These are phyloP conservation scores for Zygnema circumcarinatum DNA, from an alignment of 139 green algal species.

Conservation along the genomic window DNA sequence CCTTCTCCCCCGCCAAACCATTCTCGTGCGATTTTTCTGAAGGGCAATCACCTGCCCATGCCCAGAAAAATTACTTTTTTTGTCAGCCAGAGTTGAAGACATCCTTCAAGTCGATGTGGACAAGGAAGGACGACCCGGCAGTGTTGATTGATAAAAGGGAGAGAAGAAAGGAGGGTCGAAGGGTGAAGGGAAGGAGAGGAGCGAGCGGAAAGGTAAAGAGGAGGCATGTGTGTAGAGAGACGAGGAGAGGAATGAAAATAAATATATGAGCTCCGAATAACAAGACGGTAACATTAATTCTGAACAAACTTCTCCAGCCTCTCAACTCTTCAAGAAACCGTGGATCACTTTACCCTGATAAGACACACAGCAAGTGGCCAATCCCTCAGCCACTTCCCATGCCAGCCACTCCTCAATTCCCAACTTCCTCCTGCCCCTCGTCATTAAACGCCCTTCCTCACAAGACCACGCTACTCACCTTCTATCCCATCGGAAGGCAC, in stretches of 20 bases:
- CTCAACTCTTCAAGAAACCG: background rate
- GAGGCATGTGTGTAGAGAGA: too few species aligned
- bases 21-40: background rate
- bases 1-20: background rate
- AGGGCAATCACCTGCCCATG: background rate
- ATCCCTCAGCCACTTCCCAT: too few species aligned
- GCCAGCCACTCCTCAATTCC: too few species aligned
- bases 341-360: background rate
- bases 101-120: background rate
- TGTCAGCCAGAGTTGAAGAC: background rate
- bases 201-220: background rate
- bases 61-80: background rate
- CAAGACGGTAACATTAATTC: slow-evolving; percentile 4
- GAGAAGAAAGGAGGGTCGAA: background rate
- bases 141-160: background rate
- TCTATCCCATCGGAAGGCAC: background rate
- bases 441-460: slow-evolving; percentile 20
- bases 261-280: slow-evolving; percentile 7
- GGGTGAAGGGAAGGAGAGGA: background rate
- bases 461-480: slow-evolving; percentile 23
- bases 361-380: slow-evolving; percentile 1
- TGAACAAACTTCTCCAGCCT: background rate
- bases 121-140: background rate
- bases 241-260: background rate
- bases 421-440: too few species aligned